Base-by-base conservation (phyloP, 768 basidiomycete genomes). In the Udeniomyces megalosporus region DNA sequence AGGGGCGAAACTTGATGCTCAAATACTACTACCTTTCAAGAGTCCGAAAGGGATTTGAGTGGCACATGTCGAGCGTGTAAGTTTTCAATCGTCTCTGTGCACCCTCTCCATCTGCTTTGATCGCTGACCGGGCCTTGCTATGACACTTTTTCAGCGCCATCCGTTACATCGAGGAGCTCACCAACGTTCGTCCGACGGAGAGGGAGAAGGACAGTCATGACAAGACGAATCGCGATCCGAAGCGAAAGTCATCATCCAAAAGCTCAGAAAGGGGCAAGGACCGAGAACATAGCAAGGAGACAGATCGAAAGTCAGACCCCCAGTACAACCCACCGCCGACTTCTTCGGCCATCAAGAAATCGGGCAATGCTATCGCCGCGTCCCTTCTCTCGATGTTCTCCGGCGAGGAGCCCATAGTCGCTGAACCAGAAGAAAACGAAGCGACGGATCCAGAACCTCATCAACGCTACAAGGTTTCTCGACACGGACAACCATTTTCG, bases 1-100 rank as follows among this genome's bases (percentile, higher is more conserved):
- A 81, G 28, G 81, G 84, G 32, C 82, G 90, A 66, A 85, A 92
- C 72, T 87, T 91, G 44, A 38, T 38, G 24, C 80, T 86, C 74
- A 83, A 85, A 69, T 95, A 95, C 73, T 92, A 88, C 68, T 84
- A 86, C 70, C 85, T 85, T 68, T 86, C 83, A 42, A 79, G 83
- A 50, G 80, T 82, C 28, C 78, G 87, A 46, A 78, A 80, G 67
- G 85, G 86, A 22, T 80, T 86, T 57, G 88, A 91, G 71, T 92
- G 91, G 70, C 85, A 89, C 69, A 81, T 91, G 79, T 86, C 90
- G 10, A 82, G 86, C 14, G 81, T 84, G 84, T 86, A 72, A 68
- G 81, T 63, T 8, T 12, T 31, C 17, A 2, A 22, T 14, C 20
- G 11, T 34, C 20, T 29, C 12, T 48, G 31, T 1, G 20, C n/a